Conservation (phyloP, 2,329 filamentous ascomycete species). For the Talaromyces albobiverticillius region DNA sequence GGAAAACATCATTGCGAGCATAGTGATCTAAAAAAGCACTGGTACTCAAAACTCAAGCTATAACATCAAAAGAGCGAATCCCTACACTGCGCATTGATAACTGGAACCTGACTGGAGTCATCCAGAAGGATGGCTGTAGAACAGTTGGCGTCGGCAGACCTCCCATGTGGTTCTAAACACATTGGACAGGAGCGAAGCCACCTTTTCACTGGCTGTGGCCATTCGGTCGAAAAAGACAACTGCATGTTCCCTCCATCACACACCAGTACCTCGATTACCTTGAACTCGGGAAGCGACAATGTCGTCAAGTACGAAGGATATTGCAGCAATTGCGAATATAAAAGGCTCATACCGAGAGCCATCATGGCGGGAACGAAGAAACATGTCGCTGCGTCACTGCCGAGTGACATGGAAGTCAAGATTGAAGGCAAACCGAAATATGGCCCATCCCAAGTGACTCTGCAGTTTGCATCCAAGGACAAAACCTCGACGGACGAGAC, state of each 20-base stretch:
- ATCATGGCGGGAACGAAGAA: background rate
- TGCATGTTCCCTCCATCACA: constrained; percentile 13
- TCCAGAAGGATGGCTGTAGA: background rate
- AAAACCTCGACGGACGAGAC: too few species aligned
- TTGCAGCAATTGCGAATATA: constrained; percentile 10
- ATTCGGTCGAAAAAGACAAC: constrained; percentile 7
- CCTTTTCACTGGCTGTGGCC: constrained; percentile 5
- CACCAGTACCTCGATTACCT: background rate
- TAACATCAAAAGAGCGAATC: too few species aligned
- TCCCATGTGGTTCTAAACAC: background rate
- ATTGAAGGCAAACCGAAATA: background rate
- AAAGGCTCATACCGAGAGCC: background rate
- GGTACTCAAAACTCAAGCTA: too few species aligned
- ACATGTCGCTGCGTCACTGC: background rate
- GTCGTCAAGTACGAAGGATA: background rate
- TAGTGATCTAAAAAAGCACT: too few species aligned
- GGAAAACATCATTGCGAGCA: too few species aligned
- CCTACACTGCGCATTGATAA: too few species aligned
- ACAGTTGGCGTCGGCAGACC: background rate
- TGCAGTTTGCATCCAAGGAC: too few species aligned
- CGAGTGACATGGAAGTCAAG: background rate
- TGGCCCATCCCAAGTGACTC: too few species aligned
- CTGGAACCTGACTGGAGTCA: too few species aligned
- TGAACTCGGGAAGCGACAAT: background rate
- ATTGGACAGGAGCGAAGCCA: background rate